These are phyloP conservation scores for Medicago lupulina DNA, from an alignment of 306 rosid genomes.

Conservation along the genomic window DNA sequence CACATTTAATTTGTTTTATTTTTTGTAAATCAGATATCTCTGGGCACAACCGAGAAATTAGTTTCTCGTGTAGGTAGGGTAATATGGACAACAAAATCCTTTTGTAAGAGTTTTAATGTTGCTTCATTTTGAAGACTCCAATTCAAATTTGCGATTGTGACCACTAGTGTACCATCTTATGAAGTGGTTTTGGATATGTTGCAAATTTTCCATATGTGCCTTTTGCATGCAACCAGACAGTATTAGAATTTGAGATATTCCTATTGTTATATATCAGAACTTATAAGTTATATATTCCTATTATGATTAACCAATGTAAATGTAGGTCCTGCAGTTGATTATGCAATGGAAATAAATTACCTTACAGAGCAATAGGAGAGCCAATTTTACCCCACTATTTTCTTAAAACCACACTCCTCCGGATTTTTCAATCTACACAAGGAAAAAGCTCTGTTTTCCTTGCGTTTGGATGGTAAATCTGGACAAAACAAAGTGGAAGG, in stretches of 20 bases:
- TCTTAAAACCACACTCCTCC: too few species aligned
- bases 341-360: conserved; percentile 27
- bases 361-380: background rate
- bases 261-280: background rate
- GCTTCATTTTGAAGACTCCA: background rate
- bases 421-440: too few species aligned
- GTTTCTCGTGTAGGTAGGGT: background rate
- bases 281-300: background rate
- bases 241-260: conserved; percentile 16
- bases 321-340: background rate
- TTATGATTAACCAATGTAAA: conserved; percentile 4
- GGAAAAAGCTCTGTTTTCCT: too few species aligned
- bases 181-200: background rate
- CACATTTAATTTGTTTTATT: background rate
- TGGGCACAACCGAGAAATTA: background rate
- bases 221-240: too few species aligned
- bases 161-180: background rate
- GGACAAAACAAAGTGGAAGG: too few species aligned
- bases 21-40: background rate
- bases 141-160: background rate
- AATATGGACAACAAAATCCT: background rate
- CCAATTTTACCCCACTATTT: too few species aligned
- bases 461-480: too few species aligned
- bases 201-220: background rate
- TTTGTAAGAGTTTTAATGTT: background rate